phyloP scores from a whole-genome alignment of 495 filamentous ascomycete genomes.

The Achaetomiella virescens region DNA sequence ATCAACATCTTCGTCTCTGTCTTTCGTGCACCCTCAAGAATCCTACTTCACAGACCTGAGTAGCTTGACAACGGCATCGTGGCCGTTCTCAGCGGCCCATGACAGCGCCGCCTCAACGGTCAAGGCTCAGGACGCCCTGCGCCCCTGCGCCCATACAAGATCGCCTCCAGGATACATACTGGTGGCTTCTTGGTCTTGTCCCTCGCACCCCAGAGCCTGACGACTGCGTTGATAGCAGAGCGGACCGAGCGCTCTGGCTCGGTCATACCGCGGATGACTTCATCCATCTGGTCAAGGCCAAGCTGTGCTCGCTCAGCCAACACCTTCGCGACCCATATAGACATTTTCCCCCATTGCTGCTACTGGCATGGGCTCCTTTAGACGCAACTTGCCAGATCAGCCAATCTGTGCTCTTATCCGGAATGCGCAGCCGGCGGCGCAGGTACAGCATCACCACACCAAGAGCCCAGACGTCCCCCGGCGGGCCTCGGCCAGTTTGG shows the following conservation, averaged over 20 bases:
- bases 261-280: conserved; percentile 5
- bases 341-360: not conserved
- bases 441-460: conserved; percentile 4
- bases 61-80: too few species aligned
- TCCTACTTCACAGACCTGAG: too few species aligned
- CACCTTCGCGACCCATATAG: not conserved
- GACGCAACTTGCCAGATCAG: conserved; percentile 1
- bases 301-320: conserved; percentile 1
- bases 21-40: too few species aligned
- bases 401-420: conserved; percentile 6
- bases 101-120: too few species aligned
- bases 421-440: not conserved
- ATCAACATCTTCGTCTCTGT: too few species aligned
- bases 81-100: too few species aligned
- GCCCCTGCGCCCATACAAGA: too few species aligned
- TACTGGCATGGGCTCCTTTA: not conserved
- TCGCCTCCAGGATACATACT: too few species aligned
- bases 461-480: not conserved
- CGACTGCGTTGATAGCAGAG: not conserved
- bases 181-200: not conserved
- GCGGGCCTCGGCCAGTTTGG: not conserved
- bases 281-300: conserved; percentile 6
- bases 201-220: not conserved
- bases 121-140: too few species aligned
- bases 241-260: not conserved